These are phyloP conservation scores for Kluyveromyces dobzhanskii DNA, from an alignment of 805 yeast genomes.

Conservation along the genomic window DNA sequence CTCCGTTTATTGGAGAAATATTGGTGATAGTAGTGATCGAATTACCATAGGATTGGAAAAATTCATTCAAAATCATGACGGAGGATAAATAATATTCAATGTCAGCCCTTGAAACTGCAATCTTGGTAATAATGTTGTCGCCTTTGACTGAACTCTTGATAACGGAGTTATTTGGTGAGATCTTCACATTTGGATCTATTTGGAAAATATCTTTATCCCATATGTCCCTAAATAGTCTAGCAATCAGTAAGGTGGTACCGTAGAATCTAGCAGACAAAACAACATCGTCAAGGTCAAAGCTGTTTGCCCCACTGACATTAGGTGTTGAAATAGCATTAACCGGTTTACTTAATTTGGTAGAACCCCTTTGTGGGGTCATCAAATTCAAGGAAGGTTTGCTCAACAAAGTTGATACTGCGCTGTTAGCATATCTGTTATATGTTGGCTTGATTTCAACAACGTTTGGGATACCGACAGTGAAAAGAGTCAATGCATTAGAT, in stretches of 20 bases:
- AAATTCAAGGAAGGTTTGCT: slow-evolving; percentile 15
- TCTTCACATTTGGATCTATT: slow-evolving; percentile 18
- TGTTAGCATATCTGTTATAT: slow-evolving; percentile 27
- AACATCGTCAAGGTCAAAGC: slow-evolving; percentile 55
- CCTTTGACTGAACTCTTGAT: slow-evolving; percentile 19
- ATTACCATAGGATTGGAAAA: slow-evolving; percentile 57
- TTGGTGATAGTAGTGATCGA: slow-evolving; percentile 23
- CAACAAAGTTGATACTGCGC: slow-evolving; percentile 23
- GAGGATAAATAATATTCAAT: slow-evolving; percentile 68
- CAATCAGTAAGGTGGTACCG: slow-evolving; percentile 70
- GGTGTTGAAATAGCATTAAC: slow-evolving; percentile 7
- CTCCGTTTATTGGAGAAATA: slow-evolving; percentile 40
- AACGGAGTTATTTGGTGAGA: slow-evolving; percentile 9
- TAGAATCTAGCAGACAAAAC: slow-evolving; percentile 85
- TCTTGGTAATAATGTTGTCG: slow-evolving; percentile 17
- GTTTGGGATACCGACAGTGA: slow-evolving; percentile 36
- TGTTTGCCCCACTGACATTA: slow-evolving; percentile 13
- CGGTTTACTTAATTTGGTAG: slow-evolving; percentile 6
- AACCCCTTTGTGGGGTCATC: slow-evolving; percentile 15
- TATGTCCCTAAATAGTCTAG: slow-evolving; percentile 67
- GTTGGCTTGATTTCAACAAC: slow-evolving; percentile 36
- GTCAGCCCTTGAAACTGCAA: slow-evolving; percentile 31
- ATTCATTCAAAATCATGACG: slow-evolving; percentile 57
- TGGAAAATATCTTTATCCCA: slow-evolving; percentile 72
- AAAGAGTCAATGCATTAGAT: slow-evolving; percentile 36